These are phyloP conservation scores for Corylus heterophylla DNA, from an alignment of 306 rosid genomes.

Conservation along the genomic window DNA sequence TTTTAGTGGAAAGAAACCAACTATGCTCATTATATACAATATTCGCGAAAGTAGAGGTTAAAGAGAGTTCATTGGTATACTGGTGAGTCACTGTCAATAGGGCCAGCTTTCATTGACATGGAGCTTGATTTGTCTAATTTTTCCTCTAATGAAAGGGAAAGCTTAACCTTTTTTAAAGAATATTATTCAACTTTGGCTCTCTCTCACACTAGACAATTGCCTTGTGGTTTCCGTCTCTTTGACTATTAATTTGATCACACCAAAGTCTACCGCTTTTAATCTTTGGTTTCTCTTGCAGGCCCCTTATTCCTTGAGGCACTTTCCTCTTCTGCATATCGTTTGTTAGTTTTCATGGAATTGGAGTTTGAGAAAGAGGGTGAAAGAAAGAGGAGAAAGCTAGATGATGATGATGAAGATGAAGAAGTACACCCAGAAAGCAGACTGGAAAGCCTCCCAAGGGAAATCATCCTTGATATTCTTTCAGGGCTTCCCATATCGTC, in stretches of 20 bases:
- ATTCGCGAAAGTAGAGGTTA: not conserved
- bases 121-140: not conserved
- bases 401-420: not conserved
- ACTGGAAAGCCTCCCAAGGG: slow-evolving; percentile 31
- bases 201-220: slow-evolving; percentile 22
- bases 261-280: not conserved
- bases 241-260: slow-evolving; percentile 11
- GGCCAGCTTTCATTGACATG: not conserved
- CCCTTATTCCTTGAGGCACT: not conserved
- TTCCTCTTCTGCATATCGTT: not conserved
- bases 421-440: not conserved
- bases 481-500: slow-evolving; percentile 41
- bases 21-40: not conserved
- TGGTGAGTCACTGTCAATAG: slow-evolving; percentile 6
- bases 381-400: slow-evolving; percentile 23
- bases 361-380: slow-evolving; percentile 8
- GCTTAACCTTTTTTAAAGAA: not conserved
- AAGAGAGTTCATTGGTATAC: not conserved
- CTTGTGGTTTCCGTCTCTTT: slow-evolving; percentile 36
- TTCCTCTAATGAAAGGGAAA: not conserved
- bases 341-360: slow-evolving; percentile 16
- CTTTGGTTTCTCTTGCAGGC: not conserved
- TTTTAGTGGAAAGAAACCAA: not conserved
- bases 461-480: slow-evolving; percentile 24
- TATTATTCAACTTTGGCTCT: slow-evolving; percentile 34